A percentile compares a stretch with the other conserved stretches of the same genome.
phyloP scores from a whole-genome alignment of 2,329 filamentous ascomycete genomes.

The Cercospora zeae-maydis region DNA sequence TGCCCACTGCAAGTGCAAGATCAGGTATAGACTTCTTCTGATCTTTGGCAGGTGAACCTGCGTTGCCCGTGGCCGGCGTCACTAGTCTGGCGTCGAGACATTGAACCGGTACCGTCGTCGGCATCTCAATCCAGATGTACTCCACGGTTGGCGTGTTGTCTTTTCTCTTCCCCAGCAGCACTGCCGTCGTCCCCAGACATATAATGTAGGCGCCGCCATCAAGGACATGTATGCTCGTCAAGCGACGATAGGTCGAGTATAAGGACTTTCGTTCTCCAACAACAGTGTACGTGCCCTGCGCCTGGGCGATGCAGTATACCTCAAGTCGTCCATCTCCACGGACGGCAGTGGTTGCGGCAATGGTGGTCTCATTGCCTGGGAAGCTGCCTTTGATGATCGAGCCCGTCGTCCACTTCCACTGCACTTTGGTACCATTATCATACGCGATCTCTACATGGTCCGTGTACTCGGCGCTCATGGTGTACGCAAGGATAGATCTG shows the following conservation, averaged over 20 bases:
- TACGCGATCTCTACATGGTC: conserved; percentile 54
- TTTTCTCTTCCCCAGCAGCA: conserved; percentile 59
- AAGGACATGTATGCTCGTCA: conserved; percentile 45
- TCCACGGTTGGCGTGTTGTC: conserved; percentile 30
- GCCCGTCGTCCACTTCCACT: conserved; percentile 53
- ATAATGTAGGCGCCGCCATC: conserved; percentile 58
- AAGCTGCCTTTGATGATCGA: conserved; percentile 18
- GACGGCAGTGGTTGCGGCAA: conserved; percentile 18
- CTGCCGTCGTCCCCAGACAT: conserved; percentile 50
- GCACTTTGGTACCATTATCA: conserved; percentile 46
- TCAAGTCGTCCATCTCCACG: conserved; percentile 12
- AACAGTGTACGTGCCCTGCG: conserved; percentile 27
- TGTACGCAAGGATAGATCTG: conserved; percentile 50
- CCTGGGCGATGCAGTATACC: conserved; percentile 21
- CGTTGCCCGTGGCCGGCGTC: conserved; percentile 28
- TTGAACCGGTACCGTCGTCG: conserved; percentile 60
- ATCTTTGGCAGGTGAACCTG: background rate
- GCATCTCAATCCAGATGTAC: conserved; percentile 55
- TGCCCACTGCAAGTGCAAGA: conserved; percentile 75
- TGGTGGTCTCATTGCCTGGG: conserved; percentile 20
- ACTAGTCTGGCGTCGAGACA: conserved; percentile 59
- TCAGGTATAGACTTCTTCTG: conserved; percentile 38
- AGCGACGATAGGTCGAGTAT: conserved; percentile 36
- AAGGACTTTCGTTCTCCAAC: conserved; percentile 39
- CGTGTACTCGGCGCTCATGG: conserved; percentile 50